Percentiles rank a stretch among this genome's conserved stretches.
phyloP scores from a whole-genome alignment of 2,329 filamentous ascomycete genomes.

The Cladosporium sp. region DNA sequence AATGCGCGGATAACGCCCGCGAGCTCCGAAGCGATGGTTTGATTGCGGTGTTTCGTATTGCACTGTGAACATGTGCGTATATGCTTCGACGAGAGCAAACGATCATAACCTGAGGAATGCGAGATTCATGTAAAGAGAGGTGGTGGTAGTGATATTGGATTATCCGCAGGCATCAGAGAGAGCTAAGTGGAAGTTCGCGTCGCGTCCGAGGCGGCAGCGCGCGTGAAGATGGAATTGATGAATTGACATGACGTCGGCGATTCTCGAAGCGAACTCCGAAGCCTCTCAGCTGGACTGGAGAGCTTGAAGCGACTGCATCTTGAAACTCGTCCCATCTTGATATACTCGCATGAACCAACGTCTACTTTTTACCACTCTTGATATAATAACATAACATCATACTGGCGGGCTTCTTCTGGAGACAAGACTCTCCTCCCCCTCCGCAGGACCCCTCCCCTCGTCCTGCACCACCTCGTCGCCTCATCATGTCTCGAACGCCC shows the following conservation, averaged over 20 bases:
- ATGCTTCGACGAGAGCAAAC: not conserved
- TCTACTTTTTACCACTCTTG: too few species aligned
- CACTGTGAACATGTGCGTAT: not conserved
- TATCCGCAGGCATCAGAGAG: not conserved
- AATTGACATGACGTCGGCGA: conserved; percentile 1
- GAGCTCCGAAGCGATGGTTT: not conserved
- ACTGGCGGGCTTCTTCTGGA: conserved; percentile 30
- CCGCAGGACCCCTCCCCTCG: conserved; percentile 9
- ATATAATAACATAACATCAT: conserved; percentile 6
- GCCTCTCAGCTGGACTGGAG: not conserved
- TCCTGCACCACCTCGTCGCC: conserved; percentile 10
- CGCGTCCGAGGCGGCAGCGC: conserved; percentile 1
- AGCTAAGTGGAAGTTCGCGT: not conserved
- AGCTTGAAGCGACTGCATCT: not conserved
- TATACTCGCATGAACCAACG: too few species aligned
- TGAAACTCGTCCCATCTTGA: too few species aligned
- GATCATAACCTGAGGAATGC: conserved; percentile 1
- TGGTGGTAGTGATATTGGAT: not conserved
- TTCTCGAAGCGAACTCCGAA: not conserved
- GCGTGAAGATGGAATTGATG: not conserved
- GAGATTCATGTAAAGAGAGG: not conserved
- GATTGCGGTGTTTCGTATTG: not conserved
- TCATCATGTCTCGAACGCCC: conserved; percentile 39
- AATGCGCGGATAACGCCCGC: not conserved
- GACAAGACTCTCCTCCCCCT: conserved; percentile 8